Conservation (phyloP, 1,284 basidiomycete species). For the Ceratobasidium sp. region DNA sequence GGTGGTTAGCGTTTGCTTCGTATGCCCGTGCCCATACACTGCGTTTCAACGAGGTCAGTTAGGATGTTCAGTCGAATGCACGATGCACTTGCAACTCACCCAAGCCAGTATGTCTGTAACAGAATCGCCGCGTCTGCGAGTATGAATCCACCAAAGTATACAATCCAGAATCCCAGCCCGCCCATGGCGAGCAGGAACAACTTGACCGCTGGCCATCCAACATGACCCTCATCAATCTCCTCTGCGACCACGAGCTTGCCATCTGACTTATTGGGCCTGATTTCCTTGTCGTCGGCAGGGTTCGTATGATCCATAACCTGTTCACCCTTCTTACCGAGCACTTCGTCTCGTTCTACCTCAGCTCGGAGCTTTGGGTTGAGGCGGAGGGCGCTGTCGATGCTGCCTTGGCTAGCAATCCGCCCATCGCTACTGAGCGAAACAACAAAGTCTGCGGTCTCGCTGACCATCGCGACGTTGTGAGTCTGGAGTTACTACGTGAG, state of each 20-base stretch:
- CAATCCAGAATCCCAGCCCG: conserved; percentile 56
- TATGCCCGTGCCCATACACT: conserved; percentile 57
- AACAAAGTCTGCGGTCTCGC: conserved; percentile 70
- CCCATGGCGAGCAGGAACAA: conserved; percentile 53
- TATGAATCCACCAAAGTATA: conserved; percentile 35
- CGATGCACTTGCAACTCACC: conserved; percentile 47
- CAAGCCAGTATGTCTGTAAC: conserved; percentile 47
- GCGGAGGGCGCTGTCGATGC: conserved; percentile 59
- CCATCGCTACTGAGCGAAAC: conserved; percentile 68
- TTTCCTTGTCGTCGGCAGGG: conserved; percentile 52
- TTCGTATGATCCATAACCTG: conserved; percentile 43
- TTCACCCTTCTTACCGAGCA: conserved; percentile 57
- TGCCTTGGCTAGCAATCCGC: conserved; percentile 61
- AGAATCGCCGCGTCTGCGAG: conserved; percentile 38
- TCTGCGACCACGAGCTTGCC: conserved; percentile 68
- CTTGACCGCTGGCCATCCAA: conserved; percentile 59
- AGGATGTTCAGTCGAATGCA: conserved; percentile 51
- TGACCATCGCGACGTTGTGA: conserved; percentile 75
- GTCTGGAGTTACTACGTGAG: conserved; percentile 58
- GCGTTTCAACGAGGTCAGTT: conserved; percentile 50
- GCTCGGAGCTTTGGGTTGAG: conserved; percentile 48
- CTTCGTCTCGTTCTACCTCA: conserved; percentile 50
- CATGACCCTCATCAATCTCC: conserved; percentile 67
- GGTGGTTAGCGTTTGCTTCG: conserved; percentile 48
- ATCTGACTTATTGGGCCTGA: conserved; percentile 50